phyloP scores from a whole-genome alignment of 1,284 basidiomycete species.

The Puccinia horiana region DNA sequence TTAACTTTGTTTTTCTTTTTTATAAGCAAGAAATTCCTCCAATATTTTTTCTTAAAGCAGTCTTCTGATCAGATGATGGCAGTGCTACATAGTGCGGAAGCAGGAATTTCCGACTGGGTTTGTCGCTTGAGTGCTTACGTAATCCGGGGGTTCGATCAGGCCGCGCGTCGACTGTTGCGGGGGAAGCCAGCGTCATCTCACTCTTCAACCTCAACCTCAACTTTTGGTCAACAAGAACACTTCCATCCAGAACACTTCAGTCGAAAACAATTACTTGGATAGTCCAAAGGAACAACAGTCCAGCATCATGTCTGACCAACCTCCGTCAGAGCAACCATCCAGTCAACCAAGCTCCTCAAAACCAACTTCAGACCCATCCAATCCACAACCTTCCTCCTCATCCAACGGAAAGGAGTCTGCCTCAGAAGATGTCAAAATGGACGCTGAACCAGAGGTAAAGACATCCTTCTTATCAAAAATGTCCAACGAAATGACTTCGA shows the following conservation, averaged over 20 bases:
- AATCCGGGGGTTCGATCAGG: not conserved
- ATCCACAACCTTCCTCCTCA: conserved; percentile 1
- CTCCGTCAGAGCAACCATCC: conserved; percentile 4
- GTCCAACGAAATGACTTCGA: not conserved
- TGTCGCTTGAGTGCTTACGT: not conserved
- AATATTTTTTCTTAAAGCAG: too few relatives aligned
- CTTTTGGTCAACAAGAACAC: too few relatives aligned
- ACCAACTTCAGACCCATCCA: not conserved
- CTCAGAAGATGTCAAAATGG: conserved; percentile 35
- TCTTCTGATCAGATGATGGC: too few relatives aligned
- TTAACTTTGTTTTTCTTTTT: too few relatives aligned
- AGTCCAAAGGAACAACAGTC: not conserved
- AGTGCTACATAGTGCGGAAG: too few relatives aligned
- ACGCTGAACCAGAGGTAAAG: conserved; percentile 19
- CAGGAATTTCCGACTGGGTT: not conserved
- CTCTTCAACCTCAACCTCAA: not conserved
- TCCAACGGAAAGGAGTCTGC: not conserved
- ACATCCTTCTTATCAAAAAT: not conserved
- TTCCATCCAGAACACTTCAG: not conserved
- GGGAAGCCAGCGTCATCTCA: not conserved
- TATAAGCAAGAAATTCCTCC: too few relatives aligned
- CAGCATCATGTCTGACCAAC: conserved; percentile 33
- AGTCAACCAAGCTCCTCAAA: conserved; percentile 33
- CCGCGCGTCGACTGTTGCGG: not conserved
- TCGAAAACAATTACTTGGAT: not conserved